These are phyloP conservation scores for Ailanthus altissimus DNA, from an alignment of 345 rosid species.

Conservation along the genomic window DNA sequence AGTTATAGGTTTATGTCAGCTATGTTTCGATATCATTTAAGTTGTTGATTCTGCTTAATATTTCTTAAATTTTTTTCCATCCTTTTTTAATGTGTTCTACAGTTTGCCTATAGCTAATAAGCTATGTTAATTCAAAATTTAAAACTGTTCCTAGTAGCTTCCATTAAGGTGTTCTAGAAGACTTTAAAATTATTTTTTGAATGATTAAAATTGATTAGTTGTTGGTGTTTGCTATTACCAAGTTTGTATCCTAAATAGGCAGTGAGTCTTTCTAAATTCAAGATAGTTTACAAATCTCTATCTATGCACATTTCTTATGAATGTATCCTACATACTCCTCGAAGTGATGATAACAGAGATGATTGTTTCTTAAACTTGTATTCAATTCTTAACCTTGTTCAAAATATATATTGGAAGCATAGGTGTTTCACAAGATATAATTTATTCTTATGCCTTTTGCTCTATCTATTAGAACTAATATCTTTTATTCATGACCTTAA, in stretches of 20 bases:
- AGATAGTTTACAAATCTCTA: background rate
- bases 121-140: too few species aligned
- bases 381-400: slow-evolving; percentile 1
- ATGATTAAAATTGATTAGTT: background rate
- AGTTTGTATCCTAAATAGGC: background rate
- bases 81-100: too few species aligned
- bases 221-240: background rate
- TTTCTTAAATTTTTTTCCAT: too few species aligned
- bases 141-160: too few species aligned
- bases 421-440: background rate
- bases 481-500: background rate
- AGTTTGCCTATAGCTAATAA: too few species aligned
- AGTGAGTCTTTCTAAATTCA: background rate
- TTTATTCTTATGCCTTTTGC: slow-evolving; percentile 5
- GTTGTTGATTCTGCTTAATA: too few species aligned
- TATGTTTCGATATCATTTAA: too few species aligned
- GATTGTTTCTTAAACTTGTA: background rate
- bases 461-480: background rate
- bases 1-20: too few species aligned
- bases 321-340: background rate
- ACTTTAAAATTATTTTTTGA: background rate
- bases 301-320: background rate
- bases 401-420: background rate
- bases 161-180: too few species aligned
- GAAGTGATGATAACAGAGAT: background rate